Conservation (phyloP, 2,329 filamentous ascomycete species). For the Aspergillus sp. region DNA sequence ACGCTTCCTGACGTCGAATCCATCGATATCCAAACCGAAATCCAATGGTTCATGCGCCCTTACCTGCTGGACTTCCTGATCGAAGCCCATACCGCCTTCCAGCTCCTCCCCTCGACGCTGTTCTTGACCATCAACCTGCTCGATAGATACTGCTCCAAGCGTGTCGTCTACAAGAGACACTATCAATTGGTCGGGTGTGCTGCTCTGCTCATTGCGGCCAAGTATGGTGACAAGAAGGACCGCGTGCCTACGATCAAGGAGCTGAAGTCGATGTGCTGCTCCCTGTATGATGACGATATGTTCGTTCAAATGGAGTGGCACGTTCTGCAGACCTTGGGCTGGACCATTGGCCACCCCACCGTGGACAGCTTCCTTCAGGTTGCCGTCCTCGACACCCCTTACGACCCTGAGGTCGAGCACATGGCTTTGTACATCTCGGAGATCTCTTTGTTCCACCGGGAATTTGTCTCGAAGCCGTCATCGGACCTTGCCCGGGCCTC, state of each 20-base stretch:
- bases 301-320: conserved; percentile 99
- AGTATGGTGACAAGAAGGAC: conserved; percentile 99
- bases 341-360: conserved; percentile 93
- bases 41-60: conserved; percentile 99
- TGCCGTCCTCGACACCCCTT: conserved; percentile 71
- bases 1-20: conserved; percentile 94
- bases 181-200: conserved; percentile 98
- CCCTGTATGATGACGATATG: conserved; percentile 97
- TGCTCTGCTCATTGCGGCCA: conserved; percentile 91
- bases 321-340: conserved; percentile 93
- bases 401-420: conserved; percentile 86
- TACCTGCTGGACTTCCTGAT: conserved; percentile 98
- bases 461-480: conserved; percentile 90
- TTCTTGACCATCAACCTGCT: conserved; percentile 96
- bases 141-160: conserved; percentile 95
- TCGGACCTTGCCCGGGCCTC: conserved; percentile 88
- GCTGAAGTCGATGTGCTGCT: conserved; percentile 98
- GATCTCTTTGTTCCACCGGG: conserved; percentile 92
- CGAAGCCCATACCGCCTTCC: conserved; percentile 94
- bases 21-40: conserved; percentile 98
- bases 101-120: conserved; percentile 87
- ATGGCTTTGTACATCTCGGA: conserved; percentile 94
- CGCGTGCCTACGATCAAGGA: conserved; percentile 96
- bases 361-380: conserved; percentile 92
- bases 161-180: conserved; percentile 98